Conservation (phyloP, 768 basidiomycete genomes). For the Strobilomyces dryophilus region DNA sequence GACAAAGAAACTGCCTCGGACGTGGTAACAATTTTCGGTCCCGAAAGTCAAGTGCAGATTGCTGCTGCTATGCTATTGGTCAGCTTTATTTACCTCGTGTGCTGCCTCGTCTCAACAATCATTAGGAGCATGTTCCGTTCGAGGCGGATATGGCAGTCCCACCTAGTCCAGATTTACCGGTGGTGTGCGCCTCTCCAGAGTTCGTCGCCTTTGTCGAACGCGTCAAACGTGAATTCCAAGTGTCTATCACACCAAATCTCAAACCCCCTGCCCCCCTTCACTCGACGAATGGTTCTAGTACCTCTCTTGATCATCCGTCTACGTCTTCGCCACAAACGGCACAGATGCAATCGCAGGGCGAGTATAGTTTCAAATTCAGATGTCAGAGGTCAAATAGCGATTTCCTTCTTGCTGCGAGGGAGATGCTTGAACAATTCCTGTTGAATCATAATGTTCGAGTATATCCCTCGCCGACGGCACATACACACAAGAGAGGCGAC, state of each 20-base stretch:
- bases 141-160: conserved; percentile 94
- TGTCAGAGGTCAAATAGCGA: conserved; percentile 96
- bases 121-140: conserved; percentile 91
- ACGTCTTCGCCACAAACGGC: conserved; percentile 16
- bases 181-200: conserved; percentile 73
- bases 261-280: conserved; percentile 39
- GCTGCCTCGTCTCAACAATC: conserved; percentile 1
- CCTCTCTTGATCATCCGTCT: conserved; percentile 47
- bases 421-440: conserved; percentile 91
- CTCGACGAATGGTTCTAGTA: conserved; percentile 43
- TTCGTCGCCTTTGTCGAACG: conserved; percentile 84
- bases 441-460: conserved; percentile 78
- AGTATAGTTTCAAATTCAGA: conserved; percentile 91
- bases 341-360: conserved; percentile 35
- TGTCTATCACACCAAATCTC: conserved; percentile 81
- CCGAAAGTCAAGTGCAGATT: conserved; percentile 95
- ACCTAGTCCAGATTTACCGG: conserved; percentile 72
- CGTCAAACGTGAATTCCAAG: conserved; percentile 91
- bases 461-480: conserved; percentile 75
- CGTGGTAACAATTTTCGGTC: conserved; percentile 93
- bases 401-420: conserved; percentile 82
- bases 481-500: conserved; percentile 81
- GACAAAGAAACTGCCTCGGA: conserved; percentile 95
- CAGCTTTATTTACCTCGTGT: conserved; percentile 23
- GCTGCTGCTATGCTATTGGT: conserved; percentile 94